Conservation (phyloP, 2,329 filamentous ascomycete genomes). For the Mycosphaerelloides madeirae region DNA sequence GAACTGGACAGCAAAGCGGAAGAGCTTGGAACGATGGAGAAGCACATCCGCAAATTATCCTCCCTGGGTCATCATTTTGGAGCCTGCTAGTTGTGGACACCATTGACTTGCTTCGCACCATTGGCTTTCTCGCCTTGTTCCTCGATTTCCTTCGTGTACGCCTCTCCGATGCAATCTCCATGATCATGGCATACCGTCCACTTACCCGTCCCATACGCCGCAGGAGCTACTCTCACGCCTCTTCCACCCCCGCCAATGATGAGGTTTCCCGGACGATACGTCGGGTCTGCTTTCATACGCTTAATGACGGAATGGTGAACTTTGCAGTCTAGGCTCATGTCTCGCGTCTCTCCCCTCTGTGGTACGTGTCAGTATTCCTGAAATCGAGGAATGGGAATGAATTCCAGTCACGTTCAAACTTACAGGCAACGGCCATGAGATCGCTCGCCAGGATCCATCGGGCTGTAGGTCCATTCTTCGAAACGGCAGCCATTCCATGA, state of each 20-base stretch:
- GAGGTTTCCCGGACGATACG: constrained; percentile 71
- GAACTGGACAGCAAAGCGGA: too few species aligned
- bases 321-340: constrained; percentile 65
- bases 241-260: constrained; percentile 75
- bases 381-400: too few species aligned
- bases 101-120: not conserved
- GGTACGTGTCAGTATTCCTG: too few species aligned
- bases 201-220: constrained; percentile 62
- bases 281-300: constrained; percentile 59
- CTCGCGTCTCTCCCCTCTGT: constrained; percentile 70
- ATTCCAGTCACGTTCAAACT: too few species aligned
- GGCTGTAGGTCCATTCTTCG: constrained; percentile 64
- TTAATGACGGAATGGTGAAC: constrained; percentile 72
- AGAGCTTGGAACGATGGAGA: too few species aligned
- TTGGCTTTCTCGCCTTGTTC: not conserved
- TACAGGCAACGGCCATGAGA: constrained; percentile 76
- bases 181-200: constrained; percentile 50
- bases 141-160: not conserved
- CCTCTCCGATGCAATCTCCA: constrained; percentile 1
- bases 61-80: too few species aligned
- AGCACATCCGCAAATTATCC: too few species aligned
- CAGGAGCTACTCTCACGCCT: constrained; percentile 58
- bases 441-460: constrained; percentile 66
- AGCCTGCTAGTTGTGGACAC: too few species aligned
- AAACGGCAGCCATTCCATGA: constrained; percentile 9